Conservation (phyloP, 768 basidiomycete genomes). For the Mycena epipterygia region DNA sequence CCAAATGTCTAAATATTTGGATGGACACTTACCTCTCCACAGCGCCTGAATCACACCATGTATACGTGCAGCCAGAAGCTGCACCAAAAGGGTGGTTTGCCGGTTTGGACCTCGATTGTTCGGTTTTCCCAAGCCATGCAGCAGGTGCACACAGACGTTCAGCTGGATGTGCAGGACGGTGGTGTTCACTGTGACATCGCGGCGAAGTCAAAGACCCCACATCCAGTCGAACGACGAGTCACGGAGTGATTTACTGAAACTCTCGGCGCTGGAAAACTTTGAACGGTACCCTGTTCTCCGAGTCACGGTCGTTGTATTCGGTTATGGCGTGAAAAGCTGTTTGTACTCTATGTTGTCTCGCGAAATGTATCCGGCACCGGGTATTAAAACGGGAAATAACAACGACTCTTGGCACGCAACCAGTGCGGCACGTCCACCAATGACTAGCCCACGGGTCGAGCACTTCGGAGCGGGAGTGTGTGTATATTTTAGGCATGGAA, state of each 20-base stretch:
- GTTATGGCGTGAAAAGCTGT: too few species aligned
- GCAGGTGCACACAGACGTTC: neutral
- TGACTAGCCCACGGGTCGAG: conserved; percentile 48
- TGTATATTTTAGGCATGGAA: conserved; percentile 12
- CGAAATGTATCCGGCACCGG: neutral
- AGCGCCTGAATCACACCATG: conserved; percentile 5
- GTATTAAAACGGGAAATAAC: conserved; percentile 1
- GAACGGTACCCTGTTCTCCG: too few species aligned
- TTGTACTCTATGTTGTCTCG: neutral
- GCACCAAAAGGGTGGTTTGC: conserved; percentile 1
- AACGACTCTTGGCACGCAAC: conserved; percentile 3
- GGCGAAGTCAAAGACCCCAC: conserved; percentile 13
- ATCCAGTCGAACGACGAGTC: neutral
- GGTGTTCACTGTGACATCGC: conserved; percentile 26
- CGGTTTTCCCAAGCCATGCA: neutral
- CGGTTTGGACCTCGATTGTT: conserved; percentile 5
- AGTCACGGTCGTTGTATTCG: too few species aligned
- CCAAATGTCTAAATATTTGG: neutral
- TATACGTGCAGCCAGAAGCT: neutral
- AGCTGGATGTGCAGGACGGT: conserved; percentile 10
- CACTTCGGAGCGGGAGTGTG: conserved; percentile 52
- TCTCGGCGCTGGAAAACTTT: too few species aligned
- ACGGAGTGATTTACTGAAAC: conserved; percentile 9
- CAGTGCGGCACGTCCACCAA: conserved; percentile 10
- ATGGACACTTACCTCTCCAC: conserved; percentile 4